These are phyloP conservation scores for Gossypium trilobum DNA, from an alignment of 441 rosid genomes.

Conservation along the genomic window DNA sequence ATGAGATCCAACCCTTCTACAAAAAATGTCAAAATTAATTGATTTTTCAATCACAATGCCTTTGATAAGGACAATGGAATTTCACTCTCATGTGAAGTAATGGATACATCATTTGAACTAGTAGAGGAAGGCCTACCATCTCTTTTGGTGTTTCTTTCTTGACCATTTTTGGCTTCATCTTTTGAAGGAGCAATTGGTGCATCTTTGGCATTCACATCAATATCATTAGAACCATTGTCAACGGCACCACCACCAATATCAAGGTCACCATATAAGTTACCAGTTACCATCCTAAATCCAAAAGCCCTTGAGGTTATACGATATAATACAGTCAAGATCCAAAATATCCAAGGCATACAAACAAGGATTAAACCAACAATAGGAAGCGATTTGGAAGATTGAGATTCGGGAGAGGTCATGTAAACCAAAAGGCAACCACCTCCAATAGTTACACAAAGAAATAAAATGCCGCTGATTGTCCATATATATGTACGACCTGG, in stretches of 20 bases:
- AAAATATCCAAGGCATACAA: conserved; percentile 75
- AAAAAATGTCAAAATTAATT: background rate
- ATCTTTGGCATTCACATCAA: background rate
- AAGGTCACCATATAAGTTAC: conserved; percentile 23
- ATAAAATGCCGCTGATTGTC: conserved; percentile 34
- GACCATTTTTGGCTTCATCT: background rate
- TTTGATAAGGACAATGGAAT: conserved; percentile 29
- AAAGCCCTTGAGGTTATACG: conserved; percentile 46
- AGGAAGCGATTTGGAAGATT: conserved; percentile 36
- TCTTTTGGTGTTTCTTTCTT: background rate
- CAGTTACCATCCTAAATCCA: conserved; percentile 53
- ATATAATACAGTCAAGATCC: conserved; percentile 49
- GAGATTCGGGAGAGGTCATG: conserved; percentile 35
- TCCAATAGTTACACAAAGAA: conserved; percentile 30
- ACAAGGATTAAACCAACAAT: conserved; percentile 50
- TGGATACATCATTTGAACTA: conserved; percentile 11
- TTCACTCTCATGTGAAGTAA: conserved; percentile 37
- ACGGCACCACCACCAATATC: background rate
- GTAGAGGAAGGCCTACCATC: conserved; percentile 2
- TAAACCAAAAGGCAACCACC: conserved; percentile 41
- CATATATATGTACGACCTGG: conserved; percentile 41
- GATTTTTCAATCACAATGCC: conserved; percentile 16
- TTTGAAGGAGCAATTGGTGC: background rate
- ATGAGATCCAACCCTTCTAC: background rate
- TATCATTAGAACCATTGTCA: background rate